phyloP scores from a whole-genome alignment of 345 rosid genomes.

The Citrus trifoliata region DNA sequence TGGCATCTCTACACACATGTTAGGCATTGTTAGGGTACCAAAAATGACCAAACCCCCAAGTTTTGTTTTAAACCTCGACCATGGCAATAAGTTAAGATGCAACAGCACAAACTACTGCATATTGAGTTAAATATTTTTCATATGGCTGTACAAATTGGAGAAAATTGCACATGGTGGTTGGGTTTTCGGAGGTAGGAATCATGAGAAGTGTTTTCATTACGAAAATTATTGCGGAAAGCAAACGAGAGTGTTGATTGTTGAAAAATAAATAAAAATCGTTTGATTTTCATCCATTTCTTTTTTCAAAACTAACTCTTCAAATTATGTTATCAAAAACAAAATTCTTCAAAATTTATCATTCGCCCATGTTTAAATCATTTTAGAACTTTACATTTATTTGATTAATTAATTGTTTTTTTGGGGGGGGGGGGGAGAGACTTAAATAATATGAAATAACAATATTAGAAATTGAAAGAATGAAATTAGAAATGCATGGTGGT shows the following conservation, averaged over 20 bases:
- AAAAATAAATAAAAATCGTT: neutral
- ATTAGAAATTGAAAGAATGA: neutral
- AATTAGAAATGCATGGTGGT: neutral
- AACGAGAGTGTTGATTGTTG: neutral
- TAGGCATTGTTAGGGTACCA: neutral
- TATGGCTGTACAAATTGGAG: neutral
- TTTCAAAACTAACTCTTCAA: neutral
- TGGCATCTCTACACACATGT: no score
- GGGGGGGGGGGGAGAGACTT: neutral
- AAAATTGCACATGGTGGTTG: neutral
- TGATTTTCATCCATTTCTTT: no score
- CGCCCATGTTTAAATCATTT: neutral
- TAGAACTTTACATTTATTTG: neutral
- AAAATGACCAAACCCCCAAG: neutral
- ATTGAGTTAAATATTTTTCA: neutral
- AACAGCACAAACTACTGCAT: neutral
- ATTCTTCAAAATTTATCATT: neutral
- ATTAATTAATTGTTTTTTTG: neutral
- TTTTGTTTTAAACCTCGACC: neutral
- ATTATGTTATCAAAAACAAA: neutral
- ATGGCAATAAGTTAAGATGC: neutral
- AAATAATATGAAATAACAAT: neutral
- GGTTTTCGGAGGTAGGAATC: neutral
- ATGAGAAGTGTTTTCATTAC: neutral
- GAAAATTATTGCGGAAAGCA: neutral